Evolutionary conservation across 148 eudicot species (phyloP).

Genomic region (Persicaria tinctoria): DNA sequence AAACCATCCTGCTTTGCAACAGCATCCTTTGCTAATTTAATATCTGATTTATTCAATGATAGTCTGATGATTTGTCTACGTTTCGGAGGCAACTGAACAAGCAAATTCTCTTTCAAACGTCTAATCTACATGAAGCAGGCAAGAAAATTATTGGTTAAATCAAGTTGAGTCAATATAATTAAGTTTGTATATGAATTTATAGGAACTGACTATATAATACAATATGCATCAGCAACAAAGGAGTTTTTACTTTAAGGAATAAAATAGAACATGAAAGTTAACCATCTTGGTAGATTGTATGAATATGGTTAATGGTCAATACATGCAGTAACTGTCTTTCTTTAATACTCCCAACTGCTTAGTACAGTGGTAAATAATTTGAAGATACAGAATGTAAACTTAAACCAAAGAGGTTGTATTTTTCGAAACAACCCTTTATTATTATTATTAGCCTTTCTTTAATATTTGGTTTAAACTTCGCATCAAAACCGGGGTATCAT

Average conservation of each 20-base stretch:
- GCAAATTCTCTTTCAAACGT: conserved; percentile 88
- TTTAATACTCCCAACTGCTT: neutral
- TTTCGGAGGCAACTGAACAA: conserved; percentile 80
- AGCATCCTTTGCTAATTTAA: conserved; percentile 43
- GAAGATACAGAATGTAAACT: neutral
- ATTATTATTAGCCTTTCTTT: neutral
- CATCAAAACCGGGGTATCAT: neutral
- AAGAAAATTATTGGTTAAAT: conserved; percentile 10
- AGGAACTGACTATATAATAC: neutral
- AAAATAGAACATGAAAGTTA: neutral
- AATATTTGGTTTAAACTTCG: neutral
- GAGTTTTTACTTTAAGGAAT: neutral
- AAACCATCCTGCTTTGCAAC: conserved; percentile 26
- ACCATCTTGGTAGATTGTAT: neutral
- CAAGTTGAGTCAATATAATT: neutral
- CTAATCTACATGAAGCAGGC: conserved; percentile 51
- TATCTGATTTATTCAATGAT: conserved; percentile 60
- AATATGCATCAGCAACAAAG: neutral
- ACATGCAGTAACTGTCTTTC: neutral
- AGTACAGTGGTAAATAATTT: neutral
- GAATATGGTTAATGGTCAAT: neutral
- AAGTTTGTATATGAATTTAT: neutral
- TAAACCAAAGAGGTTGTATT: too few species aligned
- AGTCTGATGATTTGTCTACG: conserved; percentile 81
- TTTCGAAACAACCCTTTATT: too few species aligned